Conservation (phyloP, 352 stramenopile genomes). For the Phytopythium chamaehyphon region DNA sequence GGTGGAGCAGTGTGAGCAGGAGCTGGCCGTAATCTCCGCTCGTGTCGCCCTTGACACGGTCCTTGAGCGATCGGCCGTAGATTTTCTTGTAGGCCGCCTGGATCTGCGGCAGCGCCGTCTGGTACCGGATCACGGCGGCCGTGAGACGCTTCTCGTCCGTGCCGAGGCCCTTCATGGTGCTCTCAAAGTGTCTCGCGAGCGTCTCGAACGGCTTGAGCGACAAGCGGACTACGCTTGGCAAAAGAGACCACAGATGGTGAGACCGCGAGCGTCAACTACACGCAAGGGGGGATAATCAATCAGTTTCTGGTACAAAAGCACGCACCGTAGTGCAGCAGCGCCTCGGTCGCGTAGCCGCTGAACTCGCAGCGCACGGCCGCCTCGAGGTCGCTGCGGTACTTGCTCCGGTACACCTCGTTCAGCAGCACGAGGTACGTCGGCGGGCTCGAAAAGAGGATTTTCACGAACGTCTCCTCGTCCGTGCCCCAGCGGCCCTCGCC, state of each 20-base stretch:
- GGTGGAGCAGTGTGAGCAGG: slow-evolving; percentile 45
- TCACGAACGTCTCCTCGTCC: slow-evolving; percentile 63
- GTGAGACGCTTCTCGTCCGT: slow-evolving; percentile 60
- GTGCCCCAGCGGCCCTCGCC: slow-evolving; percentile 73
- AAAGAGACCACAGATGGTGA: slow-evolving; percentile 8
- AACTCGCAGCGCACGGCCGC: slow-evolving; percentile 65
- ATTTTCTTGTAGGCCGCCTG: slow-evolving; percentile 36
- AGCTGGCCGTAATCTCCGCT: slow-evolving; percentile 52
- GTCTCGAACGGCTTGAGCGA: slow-evolving; percentile 44
- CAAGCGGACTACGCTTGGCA: slow-evolving; percentile 33
- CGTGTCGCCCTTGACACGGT: slow-evolving; percentile 51
- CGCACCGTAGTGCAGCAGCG: slow-evolving; percentile 64
- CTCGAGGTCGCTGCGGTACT: slow-evolving; percentile 60
- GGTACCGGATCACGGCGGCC: slow-evolving; percentile 50
- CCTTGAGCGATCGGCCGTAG: slow-evolving; percentile 37
- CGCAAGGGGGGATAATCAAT: too few species aligned
- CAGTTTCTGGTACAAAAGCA: too few species aligned
- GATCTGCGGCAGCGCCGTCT: slow-evolving; percentile 36
- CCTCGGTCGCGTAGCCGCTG: slow-evolving; percentile 45
- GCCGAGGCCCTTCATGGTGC: slow-evolving; percentile 50
- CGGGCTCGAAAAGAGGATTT: slow-evolving; percentile 54
- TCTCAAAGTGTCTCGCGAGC: slow-evolving; percentile 50
- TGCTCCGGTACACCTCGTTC: slow-evolving; percentile 64
- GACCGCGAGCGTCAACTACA: not conserved
- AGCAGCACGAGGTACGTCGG: slow-evolving; percentile 50